Evolutionary conservation across 129 eudicot genomes (phyloP).

Genomic region (carrot (Daucus carota)): DNA sequence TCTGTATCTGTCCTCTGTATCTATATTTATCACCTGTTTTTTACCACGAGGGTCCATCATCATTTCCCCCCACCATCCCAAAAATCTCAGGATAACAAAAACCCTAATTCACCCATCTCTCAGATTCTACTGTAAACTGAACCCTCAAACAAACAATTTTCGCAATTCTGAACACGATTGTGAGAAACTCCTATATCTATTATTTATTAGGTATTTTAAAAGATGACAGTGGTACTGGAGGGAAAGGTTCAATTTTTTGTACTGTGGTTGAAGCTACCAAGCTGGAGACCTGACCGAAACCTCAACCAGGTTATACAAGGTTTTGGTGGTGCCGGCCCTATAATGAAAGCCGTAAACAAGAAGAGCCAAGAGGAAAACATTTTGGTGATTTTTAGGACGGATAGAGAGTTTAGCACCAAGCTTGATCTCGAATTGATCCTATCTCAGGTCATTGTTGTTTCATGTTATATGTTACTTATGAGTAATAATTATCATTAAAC

Average conservation of each 20-base stretch:
- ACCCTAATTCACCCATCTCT: background rate
- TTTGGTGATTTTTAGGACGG: slow-evolving; percentile 82
- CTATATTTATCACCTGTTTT: no score
- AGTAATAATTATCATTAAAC: background rate
- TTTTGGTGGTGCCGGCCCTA: slow-evolving; percentile 86
- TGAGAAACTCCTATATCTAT: background rate
- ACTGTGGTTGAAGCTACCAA: slow-evolving; percentile 61
- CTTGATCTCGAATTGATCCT: slow-evolving; percentile 80
- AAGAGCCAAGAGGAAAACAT: slow-evolving; percentile 59
- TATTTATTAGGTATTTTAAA: background rate
- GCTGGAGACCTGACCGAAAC: slow-evolving; percentile 66
- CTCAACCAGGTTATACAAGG: slow-evolving; percentile 78
- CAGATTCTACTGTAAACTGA: background rate
- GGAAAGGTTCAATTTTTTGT: slow-evolving; percentile 59
- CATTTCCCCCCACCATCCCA: background rate
- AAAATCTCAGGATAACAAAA: background rate
- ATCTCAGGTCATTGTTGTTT: slow-evolving; percentile 31
- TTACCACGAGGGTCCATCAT: background rate
- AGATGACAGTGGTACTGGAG: slow-evolving; percentile 69
- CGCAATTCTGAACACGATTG: background rate
- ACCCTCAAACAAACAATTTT: background rate
- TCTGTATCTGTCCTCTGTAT: background rate
- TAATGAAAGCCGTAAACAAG: slow-evolving; percentile 57
- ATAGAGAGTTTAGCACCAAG: slow-evolving; percentile 67
- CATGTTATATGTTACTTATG: background rate